phyloP scores from a whole-genome alignment of 805 yeast species.

The Candida pini region DNA sequence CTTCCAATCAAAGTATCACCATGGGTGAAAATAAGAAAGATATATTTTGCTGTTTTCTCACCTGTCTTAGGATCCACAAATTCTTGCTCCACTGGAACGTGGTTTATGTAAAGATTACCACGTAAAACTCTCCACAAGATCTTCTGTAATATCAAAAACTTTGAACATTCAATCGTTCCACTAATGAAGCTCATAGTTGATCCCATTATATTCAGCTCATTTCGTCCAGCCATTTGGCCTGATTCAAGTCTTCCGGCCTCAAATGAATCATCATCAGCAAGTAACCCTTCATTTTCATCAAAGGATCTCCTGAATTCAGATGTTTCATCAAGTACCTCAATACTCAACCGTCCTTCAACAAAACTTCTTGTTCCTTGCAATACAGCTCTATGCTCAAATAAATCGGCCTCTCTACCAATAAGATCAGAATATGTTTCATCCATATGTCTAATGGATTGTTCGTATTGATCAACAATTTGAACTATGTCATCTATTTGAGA shows the following conservation, averaged over 20 bases:
- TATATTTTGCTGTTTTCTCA: slow-evolving; percentile 59
- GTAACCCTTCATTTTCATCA: slow-evolving; percentile 21
- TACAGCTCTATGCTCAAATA: slow-evolving; percentile 68
- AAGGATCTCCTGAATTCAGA: slow-evolving; percentile 22
- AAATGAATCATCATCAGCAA: slow-evolving; percentile 10
- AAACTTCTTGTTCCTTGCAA: slow-evolving; percentile 30
- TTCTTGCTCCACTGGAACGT: slow-evolving; percentile 65
- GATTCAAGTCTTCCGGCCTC: slow-evolving; percentile 16
- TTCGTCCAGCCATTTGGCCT: slow-evolving; percentile 14
- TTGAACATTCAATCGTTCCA: slow-evolving; percentile 74
- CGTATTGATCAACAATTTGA: slow-evolving; percentile 55
- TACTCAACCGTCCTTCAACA: slow-evolving; percentile 28
- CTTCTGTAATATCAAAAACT: slow-evolving; percentile 66
- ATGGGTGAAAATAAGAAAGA: slow-evolving; percentile 87
- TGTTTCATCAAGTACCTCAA: slow-evolving; percentile 25
- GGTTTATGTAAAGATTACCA: slow-evolving; percentile 82
- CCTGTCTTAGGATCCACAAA: slow-evolving; percentile 55
- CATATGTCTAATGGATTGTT: slow-evolving; percentile 65
- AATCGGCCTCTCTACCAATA: slow-evolving; percentile 46
- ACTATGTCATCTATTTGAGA: slow-evolving; percentile 70
- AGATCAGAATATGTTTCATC: slow-evolving; percentile 63
- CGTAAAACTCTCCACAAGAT: slow-evolving; percentile 89
- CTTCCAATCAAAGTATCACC: slow-evolving; percentile 68
- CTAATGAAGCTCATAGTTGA: slow-evolving; percentile 49
- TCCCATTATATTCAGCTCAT: slow-evolving; percentile 29